These are phyloP conservation scores for Hypoxylon intermedium DNA, from an alignment of 495 filamentous ascomycete genomes.

Conservation along the genomic window DNA sequence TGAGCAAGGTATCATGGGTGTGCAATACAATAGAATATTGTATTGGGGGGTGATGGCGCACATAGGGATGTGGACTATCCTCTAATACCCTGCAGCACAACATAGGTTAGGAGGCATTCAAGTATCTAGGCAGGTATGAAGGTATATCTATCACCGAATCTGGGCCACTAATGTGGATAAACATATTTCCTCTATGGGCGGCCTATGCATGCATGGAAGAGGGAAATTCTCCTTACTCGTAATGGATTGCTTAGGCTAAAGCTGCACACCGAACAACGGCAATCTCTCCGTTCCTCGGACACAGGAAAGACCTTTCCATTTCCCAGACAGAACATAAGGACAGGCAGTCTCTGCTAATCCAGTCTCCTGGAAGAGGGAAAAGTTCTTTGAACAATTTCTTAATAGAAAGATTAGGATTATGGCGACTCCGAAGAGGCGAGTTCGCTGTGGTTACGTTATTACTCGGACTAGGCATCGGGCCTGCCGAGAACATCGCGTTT, in stretches of 20 bases:
- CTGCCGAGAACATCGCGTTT: neutral
- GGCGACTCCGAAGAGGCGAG: neutral
- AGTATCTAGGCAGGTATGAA: too few species aligned
- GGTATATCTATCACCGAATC: too few species aligned
- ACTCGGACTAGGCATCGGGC: neutral
- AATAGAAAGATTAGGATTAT: neutral
- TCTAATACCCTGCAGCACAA: too few species aligned
- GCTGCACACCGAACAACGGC: conserved; percentile 35
- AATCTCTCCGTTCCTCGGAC: conserved; percentile 43
- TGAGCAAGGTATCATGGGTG: too few species aligned
- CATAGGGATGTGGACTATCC: too few species aligned
- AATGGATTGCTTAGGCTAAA: neutral
- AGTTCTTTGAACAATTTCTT: conserved; percentile 5
- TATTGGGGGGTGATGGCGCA: too few species aligned
- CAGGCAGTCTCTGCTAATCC: conserved; percentile 39
- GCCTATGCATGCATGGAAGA: too few species aligned
- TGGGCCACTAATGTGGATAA: too few species aligned
- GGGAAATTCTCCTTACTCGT: too few species aligned
- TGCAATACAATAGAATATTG: too few species aligned
- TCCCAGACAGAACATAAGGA: conserved; percentile 37
- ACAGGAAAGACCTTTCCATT: conserved; percentile 39
- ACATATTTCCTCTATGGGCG: too few species aligned
- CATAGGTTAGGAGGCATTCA: too few species aligned
- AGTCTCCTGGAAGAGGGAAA: conserved; percentile 17
- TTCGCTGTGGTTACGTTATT: neutral